Base-by-base conservation (phyloP, 208 protist species). In the Leishmania turanica region DNA sequence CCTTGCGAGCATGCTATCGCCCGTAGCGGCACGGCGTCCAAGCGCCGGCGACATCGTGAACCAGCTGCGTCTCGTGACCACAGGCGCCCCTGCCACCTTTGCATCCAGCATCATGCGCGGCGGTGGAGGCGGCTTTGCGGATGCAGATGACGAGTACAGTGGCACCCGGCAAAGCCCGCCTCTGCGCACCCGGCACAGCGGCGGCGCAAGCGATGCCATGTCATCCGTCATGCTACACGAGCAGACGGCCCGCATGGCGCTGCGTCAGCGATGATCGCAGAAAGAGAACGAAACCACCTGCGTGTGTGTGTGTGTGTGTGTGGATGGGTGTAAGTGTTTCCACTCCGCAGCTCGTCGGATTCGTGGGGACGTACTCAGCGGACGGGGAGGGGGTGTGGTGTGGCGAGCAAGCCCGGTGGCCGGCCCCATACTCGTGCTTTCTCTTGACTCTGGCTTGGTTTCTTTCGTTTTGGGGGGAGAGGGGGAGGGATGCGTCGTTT, bases 11-110 rank as follows among this genome's bases (percentile, higher is more conserved):
- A 54, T 82, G 58, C 70, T 88, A 31, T 88, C 85, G 8, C 85
- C 85, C 19, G 85, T 88, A 6, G 74, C 85, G 40, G 80, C 85
- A 40, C 80, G 85, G 3, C 81, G 85, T 0, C 81, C 85, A n/a
- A 74, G 65, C 64, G 83, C 81, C 2, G 70, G 78, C 2, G 75
- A 75, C 31, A 53, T 88, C 1, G 78, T 88, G 17, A 54, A 71
- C 15, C 77, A 81, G 37, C 66, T 88, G 49, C 80, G 79, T 45
- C 53, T 88, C 3, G 54, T 77, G 31, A 56, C 31, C 65, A 31
- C 49, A 13, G 24, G 51, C 13, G 54, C 58, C 37, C 11, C 27
- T 27, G 68, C 75, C 54, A 40, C 54, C 3, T 15, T 51, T 56
- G 9, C 19, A n/a, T 47, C 17, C 31, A 51, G 17, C 8, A 62